Evolutionary conservation across 805 yeast species (phyloP).

Genomic region (Zygotorulaspora danielsina): DNA sequence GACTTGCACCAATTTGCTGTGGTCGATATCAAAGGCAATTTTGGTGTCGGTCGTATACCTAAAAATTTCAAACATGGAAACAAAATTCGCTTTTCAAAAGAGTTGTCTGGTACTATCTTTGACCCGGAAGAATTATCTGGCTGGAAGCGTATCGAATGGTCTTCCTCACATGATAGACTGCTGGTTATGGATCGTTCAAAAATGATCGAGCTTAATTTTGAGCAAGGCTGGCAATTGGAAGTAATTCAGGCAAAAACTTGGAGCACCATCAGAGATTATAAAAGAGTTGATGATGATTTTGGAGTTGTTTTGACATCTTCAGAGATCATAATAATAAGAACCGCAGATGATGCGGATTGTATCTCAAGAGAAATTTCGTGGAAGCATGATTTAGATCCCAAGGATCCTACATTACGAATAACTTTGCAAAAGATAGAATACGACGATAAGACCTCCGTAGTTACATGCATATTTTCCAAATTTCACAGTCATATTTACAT

Average conservation of each 20-base stretch:
- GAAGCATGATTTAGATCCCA: conserved; percentile 60
- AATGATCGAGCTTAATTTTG: conserved; percentile 35
- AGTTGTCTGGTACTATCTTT: conserved; percentile 30
- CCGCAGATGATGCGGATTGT: conserved; percentile 25
- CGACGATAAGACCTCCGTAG: conserved; percentile 8
- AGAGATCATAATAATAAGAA: conserved; percentile 54
- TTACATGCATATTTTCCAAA: conserved; percentile 22
- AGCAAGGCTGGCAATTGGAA: conserved; percentile 32
- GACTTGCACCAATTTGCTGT: conserved; percentile 39
- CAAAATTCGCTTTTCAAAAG: conserved; percentile 9
- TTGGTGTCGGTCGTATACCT: conserved; percentile 40
- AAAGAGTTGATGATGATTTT: conserved; percentile 34
- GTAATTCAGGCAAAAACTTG: conserved; percentile 50
- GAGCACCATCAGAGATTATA: conserved; percentile 48
- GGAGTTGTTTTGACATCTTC: conserved; percentile 59
- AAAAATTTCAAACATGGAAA: conserved; percentile 9
- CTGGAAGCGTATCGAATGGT: conserved; percentile 52
- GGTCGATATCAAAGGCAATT: conserved; percentile 52
- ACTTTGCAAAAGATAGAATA: conserved; percentile 26
- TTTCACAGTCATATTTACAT: conserved; percentile 18
- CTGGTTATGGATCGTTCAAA: conserved; percentile 43
- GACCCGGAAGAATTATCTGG: conserved; percentile 52
- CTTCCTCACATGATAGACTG: conserved; percentile 31
- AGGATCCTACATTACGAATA: conserved; percentile 51
- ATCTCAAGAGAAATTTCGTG: conserved; percentile 57